phyloP scores from a whole-genome alignment of 306 rosid genomes.

The Lupinus albus region DNA sequence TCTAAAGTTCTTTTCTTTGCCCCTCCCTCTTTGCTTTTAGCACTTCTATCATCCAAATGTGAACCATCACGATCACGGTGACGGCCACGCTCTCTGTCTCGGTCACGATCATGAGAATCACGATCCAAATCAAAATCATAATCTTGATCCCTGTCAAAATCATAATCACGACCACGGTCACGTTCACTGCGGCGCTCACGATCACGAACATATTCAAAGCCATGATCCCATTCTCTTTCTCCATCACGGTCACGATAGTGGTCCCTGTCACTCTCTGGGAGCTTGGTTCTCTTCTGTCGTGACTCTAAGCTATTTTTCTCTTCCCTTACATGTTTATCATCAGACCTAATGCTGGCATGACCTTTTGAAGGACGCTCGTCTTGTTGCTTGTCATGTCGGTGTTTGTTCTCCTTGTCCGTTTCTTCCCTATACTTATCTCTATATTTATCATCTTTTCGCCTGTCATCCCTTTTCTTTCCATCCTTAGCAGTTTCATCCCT shows the following conservation, averaged over 20 bases:
- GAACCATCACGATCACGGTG: slow-evolving; percentile 66
- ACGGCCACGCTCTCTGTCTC: slow-evolving; percentile 46
- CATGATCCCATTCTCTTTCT: slow-evolving; percentile 49
- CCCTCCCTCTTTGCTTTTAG: slow-evolving; percentile 68
- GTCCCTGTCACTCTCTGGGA: slow-evolving; percentile 64
- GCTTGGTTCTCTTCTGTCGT: slow-evolving; percentile 74
- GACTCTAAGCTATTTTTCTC: slow-evolving; percentile 70
- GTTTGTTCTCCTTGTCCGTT: slow-evolving; percentile 73
- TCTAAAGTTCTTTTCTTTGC: slow-evolving; percentile 80
- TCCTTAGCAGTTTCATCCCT: slow-evolving; percentile 73
- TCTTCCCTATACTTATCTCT: slow-evolving; percentile 78
- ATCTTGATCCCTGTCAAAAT: slow-evolving; percentile 61
- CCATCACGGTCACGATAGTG: slow-evolving; percentile 45
- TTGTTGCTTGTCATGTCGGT: slow-evolving; percentile 71
- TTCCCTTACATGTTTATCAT: slow-evolving; percentile 75
- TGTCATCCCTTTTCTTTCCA: slow-evolving; percentile 79
- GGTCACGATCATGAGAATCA: slow-evolving; percentile 54
- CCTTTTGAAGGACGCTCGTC: slow-evolving; percentile 72
- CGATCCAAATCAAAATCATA: slow-evolving; percentile 58
- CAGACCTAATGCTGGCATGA: slow-evolving; percentile 61
- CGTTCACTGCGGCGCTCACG: slow-evolving; percentile 50
- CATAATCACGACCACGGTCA: slow-evolving; percentile 56
- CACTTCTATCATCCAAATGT: slow-evolving; percentile 64
- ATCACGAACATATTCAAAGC: slow-evolving; percentile 50
- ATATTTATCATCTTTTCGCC: slow-evolving; percentile 80